Percentiles rank a stretch among this genome's conserved stretches.
These are phyloP conservation scores for Fusarium graminum DNA, from an alignment of 2,329 filamentous ascomycete genomes.

Conservation along the genomic window DNA sequence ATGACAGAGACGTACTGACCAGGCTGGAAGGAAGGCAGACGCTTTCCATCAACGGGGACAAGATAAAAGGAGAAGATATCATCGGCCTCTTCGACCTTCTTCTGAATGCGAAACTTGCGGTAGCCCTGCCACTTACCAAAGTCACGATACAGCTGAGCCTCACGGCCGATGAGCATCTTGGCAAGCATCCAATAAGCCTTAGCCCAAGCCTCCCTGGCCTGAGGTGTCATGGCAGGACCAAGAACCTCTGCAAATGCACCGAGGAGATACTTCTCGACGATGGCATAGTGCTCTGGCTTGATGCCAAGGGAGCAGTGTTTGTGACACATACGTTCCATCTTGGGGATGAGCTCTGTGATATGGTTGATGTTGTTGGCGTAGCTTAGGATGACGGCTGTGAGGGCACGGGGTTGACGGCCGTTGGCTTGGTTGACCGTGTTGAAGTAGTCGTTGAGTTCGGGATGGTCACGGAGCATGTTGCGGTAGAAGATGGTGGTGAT, in stretches of 20 bases:
- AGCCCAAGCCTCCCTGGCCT: constrained; percentile 75
- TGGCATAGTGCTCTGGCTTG: constrained; percentile 75
- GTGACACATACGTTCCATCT: constrained; percentile 72
- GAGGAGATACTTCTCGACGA: constrained; percentile 78
- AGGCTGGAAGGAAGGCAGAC: constrained; percentile 73
- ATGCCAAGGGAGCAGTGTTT: constrained; percentile 81
- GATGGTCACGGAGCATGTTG: constrained; percentile 74
- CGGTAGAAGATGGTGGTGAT: constrained; percentile 81
- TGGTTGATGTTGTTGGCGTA: constrained; percentile 79
- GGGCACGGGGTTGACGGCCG: constrained; percentile 53
- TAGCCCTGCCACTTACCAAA: constrained; percentile 75
- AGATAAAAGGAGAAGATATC: constrained; percentile 80
- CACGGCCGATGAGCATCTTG: constrained; percentile 76
- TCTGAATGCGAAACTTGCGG: constrained; percentile 74
- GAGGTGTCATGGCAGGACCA: constrained; percentile 72
- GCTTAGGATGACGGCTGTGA: constrained; percentile 67
- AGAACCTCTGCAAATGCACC: constrained; percentile 76
- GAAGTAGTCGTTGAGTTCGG: constrained; percentile 77
- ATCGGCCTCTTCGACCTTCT: constrained; percentile 74
- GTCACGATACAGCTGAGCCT: constrained; percentile 72
- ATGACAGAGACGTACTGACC: constrained; percentile 80
- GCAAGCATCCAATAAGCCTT: constrained; percentile 81
- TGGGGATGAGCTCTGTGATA: constrained; percentile 66
- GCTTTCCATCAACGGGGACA: constrained; percentile 69
- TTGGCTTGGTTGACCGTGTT: constrained; percentile 62